Evolutionary conservation across 768 basidiomycete species (phyloP).

Genomic region (Lactarius trivialis): DNA sequence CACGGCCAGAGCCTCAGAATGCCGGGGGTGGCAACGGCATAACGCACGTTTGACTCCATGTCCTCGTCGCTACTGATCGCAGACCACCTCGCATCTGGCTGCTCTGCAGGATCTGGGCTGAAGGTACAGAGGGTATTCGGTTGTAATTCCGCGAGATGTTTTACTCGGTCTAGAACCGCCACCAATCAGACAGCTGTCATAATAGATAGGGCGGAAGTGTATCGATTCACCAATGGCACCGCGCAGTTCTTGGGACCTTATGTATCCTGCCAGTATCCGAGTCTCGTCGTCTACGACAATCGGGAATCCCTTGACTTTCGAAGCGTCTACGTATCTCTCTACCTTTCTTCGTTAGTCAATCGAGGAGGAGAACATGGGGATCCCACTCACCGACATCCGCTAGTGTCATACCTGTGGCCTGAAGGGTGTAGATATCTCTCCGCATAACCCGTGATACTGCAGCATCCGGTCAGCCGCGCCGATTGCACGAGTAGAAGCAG

Average conservation of each 20-base stretch:
- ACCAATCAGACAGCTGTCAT: not conserved
- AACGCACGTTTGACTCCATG: conserved; percentile 56
- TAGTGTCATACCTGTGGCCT: conserved; percentile 69
- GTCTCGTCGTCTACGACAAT: conserved; percentile 61
- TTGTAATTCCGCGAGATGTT: conserved; percentile 52
- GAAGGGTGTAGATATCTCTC: conserved; percentile 65
- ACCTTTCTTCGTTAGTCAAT: not conserved
- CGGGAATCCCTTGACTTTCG: conserved; percentile 87
- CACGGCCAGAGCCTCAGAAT: conserved; percentile 75
- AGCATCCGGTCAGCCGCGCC: conserved; percentile 7
- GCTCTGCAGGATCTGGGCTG: conserved; percentile 43
- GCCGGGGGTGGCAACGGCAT: conserved; percentile 49
- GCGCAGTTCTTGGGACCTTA: conserved; percentile 76
- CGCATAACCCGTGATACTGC: conserved; percentile 89
- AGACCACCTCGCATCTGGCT: conserved; percentile 41
- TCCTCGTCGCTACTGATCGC: conserved; percentile 63
- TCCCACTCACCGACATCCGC: conserved; percentile 64
- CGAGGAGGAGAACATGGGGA: not conserved
- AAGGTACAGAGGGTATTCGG: conserved; percentile 72
- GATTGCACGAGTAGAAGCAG: not conserved
- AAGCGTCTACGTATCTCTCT: conserved; percentile 69
- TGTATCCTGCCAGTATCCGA: conserved; percentile 73
- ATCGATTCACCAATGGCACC: conserved; percentile 69
- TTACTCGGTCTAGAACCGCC: conserved; percentile 54
- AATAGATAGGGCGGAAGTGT: not conserved